phyloP scores from a whole-genome alignment of 306 rosid genomes.

The Vigna radiata region DNA sequence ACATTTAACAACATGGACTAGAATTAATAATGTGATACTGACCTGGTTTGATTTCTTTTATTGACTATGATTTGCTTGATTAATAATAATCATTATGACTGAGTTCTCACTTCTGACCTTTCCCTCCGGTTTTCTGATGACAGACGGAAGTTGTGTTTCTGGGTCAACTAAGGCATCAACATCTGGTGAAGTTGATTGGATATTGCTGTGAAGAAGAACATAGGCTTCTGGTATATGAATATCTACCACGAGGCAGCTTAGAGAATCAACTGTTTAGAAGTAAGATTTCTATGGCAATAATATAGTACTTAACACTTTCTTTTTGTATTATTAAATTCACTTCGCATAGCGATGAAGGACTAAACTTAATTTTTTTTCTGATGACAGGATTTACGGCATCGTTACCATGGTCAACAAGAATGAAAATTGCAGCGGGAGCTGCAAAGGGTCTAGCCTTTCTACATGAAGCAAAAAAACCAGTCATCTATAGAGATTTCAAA shows the following conservation, averaged over 20 bases:
- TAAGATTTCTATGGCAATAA: conserved; percentile 40
- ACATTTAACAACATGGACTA: neutral
- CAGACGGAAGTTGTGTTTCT: conserved; percentile 95
- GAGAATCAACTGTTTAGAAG: conserved; percentile 95
- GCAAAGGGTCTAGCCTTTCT: conserved; percentile 90
- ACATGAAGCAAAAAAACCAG: conserved; percentile 88
- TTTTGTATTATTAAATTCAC: neutral
- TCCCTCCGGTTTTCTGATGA: neutral
- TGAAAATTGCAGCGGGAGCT: conserved; percentile 96
- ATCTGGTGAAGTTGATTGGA: conserved; percentile 90
- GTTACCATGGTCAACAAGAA: conserved; percentile 90
- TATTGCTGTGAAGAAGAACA: conserved; percentile 97
- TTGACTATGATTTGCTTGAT: neutral
- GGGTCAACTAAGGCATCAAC: conserved; percentile 85
- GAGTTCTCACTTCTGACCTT: conserved; percentile 35
- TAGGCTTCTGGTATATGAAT: conserved; percentile 80
- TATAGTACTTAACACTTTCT: neutral
- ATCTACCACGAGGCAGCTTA: conserved; percentile 95
- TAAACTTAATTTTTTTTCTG: conserved; percentile 2
- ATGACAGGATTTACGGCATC: conserved; percentile 73
- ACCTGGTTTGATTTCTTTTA: neutral
- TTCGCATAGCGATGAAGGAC: conserved; percentile 16
- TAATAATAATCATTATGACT: neutral
- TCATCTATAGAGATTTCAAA: conserved; percentile 90
- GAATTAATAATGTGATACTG: neutral